phyloP scores from a whole-genome alignment of 805 yeast genomes.

The Myxozyma kluyveri region DNA sequence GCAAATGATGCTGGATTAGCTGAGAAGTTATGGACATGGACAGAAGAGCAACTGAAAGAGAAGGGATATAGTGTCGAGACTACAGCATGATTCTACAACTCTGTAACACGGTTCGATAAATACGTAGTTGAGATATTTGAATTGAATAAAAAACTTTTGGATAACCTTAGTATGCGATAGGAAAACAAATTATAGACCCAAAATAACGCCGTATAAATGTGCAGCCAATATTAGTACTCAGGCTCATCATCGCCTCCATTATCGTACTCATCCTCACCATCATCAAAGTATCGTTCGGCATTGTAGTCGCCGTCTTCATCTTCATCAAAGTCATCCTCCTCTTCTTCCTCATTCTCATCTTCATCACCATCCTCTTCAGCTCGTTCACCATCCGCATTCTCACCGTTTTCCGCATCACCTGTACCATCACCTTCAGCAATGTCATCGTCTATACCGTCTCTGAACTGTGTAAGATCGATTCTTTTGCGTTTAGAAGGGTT shows the following conservation, averaged over 20 bases:
- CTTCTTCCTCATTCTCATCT: constrained; percentile 27
- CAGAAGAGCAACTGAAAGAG: constrained; percentile 12
- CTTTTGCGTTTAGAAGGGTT: constrained; percentile 9
- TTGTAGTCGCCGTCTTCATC: constrained; percentile 35
- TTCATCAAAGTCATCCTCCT: constrained; percentile 33
- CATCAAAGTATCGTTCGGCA: constrained; percentile 33
- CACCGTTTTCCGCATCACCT: background rate
- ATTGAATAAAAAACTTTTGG: background rate
- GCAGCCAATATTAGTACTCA: constrained; percentile 22
- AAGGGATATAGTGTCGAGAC: constrained; percentile 11
- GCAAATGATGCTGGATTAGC: constrained; percentile 9
- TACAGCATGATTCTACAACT: background rate
- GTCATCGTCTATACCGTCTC: constrained; percentile 11
- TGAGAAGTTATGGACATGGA: constrained; percentile 22
- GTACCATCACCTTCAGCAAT: constrained; percentile 16
- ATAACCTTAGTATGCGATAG: background rate
- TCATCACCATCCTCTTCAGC: constrained; percentile 17
- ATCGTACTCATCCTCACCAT: constrained; percentile 32
- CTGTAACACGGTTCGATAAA: background rate
- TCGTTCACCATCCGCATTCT: constrained; percentile 10
- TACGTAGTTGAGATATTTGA: background rate
- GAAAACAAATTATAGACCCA: no score
- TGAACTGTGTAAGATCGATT: constrained; percentile 18
- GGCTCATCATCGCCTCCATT: constrained; percentile 34
- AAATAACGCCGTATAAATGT: constrained; percentile 2